These are phyloP conservation scores for Claviceps fusiformis DNA, from an alignment of 2,329 filamentous ascomycete genomes.

Conservation along the genomic window DNA sequence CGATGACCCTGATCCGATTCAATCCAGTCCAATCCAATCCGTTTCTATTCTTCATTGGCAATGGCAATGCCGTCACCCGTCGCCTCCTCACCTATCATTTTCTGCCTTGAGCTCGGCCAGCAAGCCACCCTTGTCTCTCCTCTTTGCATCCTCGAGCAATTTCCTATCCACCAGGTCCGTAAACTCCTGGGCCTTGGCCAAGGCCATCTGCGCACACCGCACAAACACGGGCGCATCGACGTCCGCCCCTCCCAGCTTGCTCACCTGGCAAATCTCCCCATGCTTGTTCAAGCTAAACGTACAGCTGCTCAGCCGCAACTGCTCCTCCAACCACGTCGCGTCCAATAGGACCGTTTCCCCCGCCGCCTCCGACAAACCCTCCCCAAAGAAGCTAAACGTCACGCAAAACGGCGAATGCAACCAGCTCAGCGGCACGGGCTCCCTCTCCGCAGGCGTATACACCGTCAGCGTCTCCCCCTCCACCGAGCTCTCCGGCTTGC, in stretches of 20 bases:
- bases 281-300: slow-evolving; percentile 79
- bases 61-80: not conserved
- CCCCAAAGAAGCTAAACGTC: slow-evolving; percentile 73
- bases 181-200: slow-evolving; percentile 70
- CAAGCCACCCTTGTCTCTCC: slow-evolving; percentile 64
- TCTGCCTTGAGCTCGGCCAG: slow-evolving; percentile 68
- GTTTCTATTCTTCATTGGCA: not conserved
- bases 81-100: slow-evolving; percentile 49
- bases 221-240: slow-evolving; percentile 70
- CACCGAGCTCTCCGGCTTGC: slow-evolving; percentile 77
- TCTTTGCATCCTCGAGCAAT: slow-evolving; percentile 65
- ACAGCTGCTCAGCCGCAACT: slow-evolving; percentile 57
- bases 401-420: slow-evolving; percentile 86
- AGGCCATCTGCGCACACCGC: slow-evolving; percentile 59
- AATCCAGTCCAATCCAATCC: not conserved
- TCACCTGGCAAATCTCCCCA: slow-evolving; percentile 81
- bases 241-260: slow-evolving; percentile 75
- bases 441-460: slow-evolving; percentile 71
- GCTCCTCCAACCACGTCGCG: slow-evolving; percentile 61
- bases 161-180: slow-evolving; percentile 58
- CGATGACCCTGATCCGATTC: not conserved
- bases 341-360: slow-evolving; percentile 52
- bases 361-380: slow-evolving; percentile 34
- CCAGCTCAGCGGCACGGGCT: slow-evolving; percentile 80
- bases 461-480: slow-evolving; percentile 75